Evolutionary conservation across 352 stramenopile genomes (phyloP).

Genomic region (Globisporangium alternatum): DNA sequence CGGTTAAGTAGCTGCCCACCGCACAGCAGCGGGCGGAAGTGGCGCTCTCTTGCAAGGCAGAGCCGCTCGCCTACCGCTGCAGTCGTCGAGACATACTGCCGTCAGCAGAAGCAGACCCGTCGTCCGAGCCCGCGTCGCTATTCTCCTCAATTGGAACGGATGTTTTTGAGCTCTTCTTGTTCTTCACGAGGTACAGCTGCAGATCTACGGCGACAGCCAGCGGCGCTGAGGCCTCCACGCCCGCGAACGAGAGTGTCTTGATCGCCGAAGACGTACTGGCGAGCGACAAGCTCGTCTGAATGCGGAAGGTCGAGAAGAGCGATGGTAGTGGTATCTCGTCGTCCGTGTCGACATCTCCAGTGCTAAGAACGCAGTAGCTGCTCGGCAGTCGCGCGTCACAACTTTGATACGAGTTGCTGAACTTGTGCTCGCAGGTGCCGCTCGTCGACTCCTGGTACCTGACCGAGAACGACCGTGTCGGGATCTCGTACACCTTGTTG

Average conservation of each 20-base stretch:
- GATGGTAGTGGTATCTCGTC: not conserved
- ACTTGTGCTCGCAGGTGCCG: not conserved
- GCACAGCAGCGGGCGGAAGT: not conserved
- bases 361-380: not conserved
- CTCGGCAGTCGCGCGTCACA: not conserved
- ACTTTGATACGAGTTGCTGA: not conserved
- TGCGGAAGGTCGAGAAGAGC: slow-evolving; percentile 1
- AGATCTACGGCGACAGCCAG: not conserved
- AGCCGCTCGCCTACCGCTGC: not conserved
- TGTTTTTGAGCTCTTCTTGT: not conserved
- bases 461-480: not conserved
- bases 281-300: not conserved
- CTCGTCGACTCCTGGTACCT: slow-evolving; percentile 1
- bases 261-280: not conserved
- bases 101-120: not conserved
- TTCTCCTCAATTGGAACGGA: not conserved
- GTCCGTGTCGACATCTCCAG: not conserved
- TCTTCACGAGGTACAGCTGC: not conserved
- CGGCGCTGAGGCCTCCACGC: not conserved
- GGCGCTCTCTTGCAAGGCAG: not conserved
- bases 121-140: not conserved
- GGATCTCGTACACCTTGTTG: slow-evolving; percentile 9
- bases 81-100: not conserved
- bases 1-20: not conserved
- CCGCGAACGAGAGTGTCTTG: slow-evolving; percentile 2